Conservation (phyloP, 1,284 basidiomycete genomes). For the Phellopilus nigrolimitatus region DNA sequence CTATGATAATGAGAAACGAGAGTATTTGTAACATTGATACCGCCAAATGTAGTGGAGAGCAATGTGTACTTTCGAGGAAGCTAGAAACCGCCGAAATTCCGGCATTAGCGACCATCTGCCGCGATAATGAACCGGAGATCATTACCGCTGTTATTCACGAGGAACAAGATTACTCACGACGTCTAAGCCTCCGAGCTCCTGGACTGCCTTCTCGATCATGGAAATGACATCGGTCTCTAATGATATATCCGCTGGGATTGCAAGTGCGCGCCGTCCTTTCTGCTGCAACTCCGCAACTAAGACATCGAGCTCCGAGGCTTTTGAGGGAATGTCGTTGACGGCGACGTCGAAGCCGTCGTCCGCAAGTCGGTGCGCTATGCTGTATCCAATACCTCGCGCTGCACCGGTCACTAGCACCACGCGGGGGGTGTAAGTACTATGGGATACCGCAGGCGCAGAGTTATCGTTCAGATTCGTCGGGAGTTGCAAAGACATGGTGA, state of each 20-base stretch:
- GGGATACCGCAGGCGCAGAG: not conserved
- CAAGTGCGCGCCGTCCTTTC: conserved; percentile 10
- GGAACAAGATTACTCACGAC: conserved; percentile 1
- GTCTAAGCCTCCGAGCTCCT: conserved; percentile 15
- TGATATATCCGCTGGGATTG: conserved; percentile 16
- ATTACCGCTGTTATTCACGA: not conserved
- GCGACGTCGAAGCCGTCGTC: conserved; percentile 22
- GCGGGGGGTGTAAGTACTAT: conserved; percentile 2
- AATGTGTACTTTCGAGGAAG: not conserved
- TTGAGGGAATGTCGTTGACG: conserved; percentile 19
- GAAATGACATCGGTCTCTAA: conserved; percentile 16
- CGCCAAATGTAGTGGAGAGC: not conserved
- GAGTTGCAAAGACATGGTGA: not conserved
- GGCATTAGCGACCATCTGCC: conserved; percentile 20
- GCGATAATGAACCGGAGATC: not conserved
- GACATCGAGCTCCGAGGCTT: not conserved
- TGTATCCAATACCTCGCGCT: conserved; percentile 24
- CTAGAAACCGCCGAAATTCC: not conserved
- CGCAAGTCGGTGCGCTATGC: conserved; percentile 17
- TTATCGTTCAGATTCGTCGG: not conserved
- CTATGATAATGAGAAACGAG: not conserved
- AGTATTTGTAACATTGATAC: not conserved
- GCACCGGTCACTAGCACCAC: conserved; percentile 12
- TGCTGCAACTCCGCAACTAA: conserved; percentile 14
- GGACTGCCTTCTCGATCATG: conserved; percentile 15